Percentiles rank a stretch among this genome's conserved stretches.
These are phyloP conservation scores for Hypoxylon rubiginosum DNA, from an alignment of 2,329 filamentous ascomycete genomes.

Conservation along the genomic window DNA sequence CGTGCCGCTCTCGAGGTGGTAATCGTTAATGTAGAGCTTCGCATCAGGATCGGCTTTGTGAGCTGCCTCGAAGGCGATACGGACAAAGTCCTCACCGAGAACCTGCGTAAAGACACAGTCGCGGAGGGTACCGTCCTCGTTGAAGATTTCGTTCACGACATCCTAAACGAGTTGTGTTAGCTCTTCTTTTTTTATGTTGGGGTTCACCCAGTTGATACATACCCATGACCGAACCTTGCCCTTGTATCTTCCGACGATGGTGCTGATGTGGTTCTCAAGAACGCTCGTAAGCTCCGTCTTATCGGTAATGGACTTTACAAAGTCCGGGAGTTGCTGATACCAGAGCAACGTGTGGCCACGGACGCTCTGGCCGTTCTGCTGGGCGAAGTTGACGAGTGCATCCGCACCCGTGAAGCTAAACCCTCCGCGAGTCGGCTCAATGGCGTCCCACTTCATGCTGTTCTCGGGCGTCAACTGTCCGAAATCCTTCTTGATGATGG, in stretches of 20 bases:
- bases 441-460: conserved; percentile 68
- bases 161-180: conserved; percentile 54
- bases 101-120: conserved; percentile 73
- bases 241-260: conserved; percentile 68
- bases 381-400: conserved; percentile 57
- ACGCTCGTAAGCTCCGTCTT: conserved; percentile 61
- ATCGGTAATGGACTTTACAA: conserved; percentile 53
- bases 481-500: conserved; percentile 39
- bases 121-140: conserved; percentile 69
- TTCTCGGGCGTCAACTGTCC: conserved; percentile 51
- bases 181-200: not conserved
- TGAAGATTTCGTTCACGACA: conserved; percentile 73
- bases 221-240: conserved; percentile 70
- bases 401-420: conserved; percentile 70
- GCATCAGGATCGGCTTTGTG: conserved; percentile 72
- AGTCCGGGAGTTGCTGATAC: conserved; percentile 64
- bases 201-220: not conserved
- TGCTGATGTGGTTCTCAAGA: conserved; percentile 69
- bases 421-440: conserved; percentile 65
- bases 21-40: conserved; percentile 81
- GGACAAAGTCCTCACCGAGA: conserved; percentile 75
- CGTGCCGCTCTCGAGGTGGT: conserved; percentile 70
- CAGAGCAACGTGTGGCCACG: conserved; percentile 68
- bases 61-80: conserved; percentile 77
- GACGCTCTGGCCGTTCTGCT: conserved; percentile 57